Evolutionary conservation across 441 rosid genomes (phyloP), one percentile per base, ranked within the genome.

Genomic region (Kokia cookei): DNA sequence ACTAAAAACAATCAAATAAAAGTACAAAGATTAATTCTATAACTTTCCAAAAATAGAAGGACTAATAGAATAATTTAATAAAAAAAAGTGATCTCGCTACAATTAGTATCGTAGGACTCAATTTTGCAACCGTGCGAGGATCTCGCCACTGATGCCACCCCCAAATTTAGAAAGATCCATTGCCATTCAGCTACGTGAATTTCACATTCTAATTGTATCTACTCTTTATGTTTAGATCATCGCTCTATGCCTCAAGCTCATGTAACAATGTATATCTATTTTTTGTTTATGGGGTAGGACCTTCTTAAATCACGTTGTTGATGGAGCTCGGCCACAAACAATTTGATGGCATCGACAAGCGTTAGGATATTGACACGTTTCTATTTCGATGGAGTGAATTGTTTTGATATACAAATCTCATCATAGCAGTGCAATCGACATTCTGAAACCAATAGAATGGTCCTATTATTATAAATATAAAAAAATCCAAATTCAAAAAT

Each of bases 351-450:
- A 32, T 5, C 5, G 37, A 32, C 37, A 32, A 32, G 4, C 5
- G 0, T 32, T 5, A 26, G 4, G 72, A 73, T 62, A 17, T 54
- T 62, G 65, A 75, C 80, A 77, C 67, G 47, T 74, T 64, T 65
- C 22, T 4, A 1, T 13, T 14, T 37, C 7, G 7, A 7, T 14
- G 37, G 17, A 7, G 55, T 65, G 79, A 80, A 80, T 80, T 79
- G 76, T 79, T 82, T 76, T 72, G 76, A 74, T 80, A 60, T 2
- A 29, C 1, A 1, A 10, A 42, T 63, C 45, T 68, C 76, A 66
- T 32, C 32, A 60, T 55, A 76, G 75, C 74, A 73, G 64, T 63
- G 48, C 67, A 67, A 79, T 79, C 79, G 84, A 85, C 88, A 81
- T 53, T 65, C 29, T 9, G 67, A 73, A 69, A 71, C 55, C 42